Conservation (phyloP, 495 filamentous ascomycete species). For the Alectoria sarmentosa region DNA sequence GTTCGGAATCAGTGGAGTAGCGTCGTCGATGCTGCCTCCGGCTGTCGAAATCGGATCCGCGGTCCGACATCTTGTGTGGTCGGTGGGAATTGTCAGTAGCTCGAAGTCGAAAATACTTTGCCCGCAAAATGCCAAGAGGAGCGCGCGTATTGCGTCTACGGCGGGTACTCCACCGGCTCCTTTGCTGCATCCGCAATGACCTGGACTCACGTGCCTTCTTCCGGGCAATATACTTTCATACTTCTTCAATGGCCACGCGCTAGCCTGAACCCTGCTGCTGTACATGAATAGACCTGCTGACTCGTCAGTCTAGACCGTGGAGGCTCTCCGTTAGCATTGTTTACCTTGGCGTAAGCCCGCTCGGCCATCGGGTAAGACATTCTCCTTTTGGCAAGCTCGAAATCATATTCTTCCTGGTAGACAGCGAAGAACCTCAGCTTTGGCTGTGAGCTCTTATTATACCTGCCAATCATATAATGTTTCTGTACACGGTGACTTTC, state of each 20-base stretch:
- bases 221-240: no score
- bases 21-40: neutral
- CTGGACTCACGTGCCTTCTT: no score
- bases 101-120: no score
- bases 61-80: constrained; percentile 1
- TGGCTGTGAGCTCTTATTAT: neutral
- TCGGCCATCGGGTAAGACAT: neutral
- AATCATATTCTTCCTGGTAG: no score
- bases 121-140: no score
- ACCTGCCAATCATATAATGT: neutral
- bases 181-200: no score
- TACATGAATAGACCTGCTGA: no score
- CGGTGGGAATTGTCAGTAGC: no score
- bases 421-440: no score
- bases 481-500: neutral
- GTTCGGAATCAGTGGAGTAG: constrained; percentile 1
- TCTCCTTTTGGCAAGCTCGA: neutral
- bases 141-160: no score
- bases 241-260: neutral
- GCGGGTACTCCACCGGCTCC: no score
- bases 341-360: neutral
- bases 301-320: neutral
- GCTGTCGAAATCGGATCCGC: neutral
- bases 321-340: neutral
- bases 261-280: neutral